Evolutionary conservation across 106 monocot genomes (phyloP).

Genomic region (Dioscorea alata): DNA sequence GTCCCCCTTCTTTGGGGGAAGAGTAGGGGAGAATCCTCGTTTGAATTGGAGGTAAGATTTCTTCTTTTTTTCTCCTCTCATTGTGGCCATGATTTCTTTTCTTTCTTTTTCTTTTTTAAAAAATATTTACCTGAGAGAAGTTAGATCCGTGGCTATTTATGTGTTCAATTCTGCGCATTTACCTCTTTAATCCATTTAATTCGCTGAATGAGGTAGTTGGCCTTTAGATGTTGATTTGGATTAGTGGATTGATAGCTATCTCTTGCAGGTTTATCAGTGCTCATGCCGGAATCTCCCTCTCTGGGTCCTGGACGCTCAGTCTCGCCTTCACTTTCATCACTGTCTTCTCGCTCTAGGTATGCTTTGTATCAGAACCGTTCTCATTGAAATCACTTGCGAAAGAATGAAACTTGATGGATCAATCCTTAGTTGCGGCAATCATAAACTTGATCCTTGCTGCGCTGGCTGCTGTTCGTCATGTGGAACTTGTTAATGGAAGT

Average conservation of each 20-base stretch:
- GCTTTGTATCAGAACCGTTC: not conserved
- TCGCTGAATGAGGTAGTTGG: too few species aligned
- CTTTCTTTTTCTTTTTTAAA: not conserved
- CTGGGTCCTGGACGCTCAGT: conserved; percentile 5
- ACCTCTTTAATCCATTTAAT: too few species aligned
- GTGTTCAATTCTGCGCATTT: too few species aligned
- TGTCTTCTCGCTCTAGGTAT: conserved; percentile 39
- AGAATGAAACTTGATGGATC: too few species aligned
- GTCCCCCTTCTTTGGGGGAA: conserved; percentile 5
- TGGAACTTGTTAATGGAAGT: too few species aligned
- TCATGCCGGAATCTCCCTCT: conserved; percentile 14
- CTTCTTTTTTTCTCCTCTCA: not conserved
- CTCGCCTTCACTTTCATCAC: conserved; percentile 28
- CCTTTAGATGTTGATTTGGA: too few species aligned
- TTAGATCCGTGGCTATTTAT: too few species aligned
- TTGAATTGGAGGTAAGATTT: not conserved
- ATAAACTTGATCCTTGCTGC: too few species aligned
- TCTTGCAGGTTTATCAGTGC: not conserved
- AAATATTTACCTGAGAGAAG: not conserved
- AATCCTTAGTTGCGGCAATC: not conserved
- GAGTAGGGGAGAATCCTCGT: not conserved
- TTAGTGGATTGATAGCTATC: too few species aligned
- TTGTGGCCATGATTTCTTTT: not conserved
- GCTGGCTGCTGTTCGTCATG: too few species aligned
- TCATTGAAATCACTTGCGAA: too few species aligned